These are phyloP conservation scores for Pleurotus platypus DNA, from an alignment of 768 basidiomycete species.

Conservation along the genomic window DNA sequence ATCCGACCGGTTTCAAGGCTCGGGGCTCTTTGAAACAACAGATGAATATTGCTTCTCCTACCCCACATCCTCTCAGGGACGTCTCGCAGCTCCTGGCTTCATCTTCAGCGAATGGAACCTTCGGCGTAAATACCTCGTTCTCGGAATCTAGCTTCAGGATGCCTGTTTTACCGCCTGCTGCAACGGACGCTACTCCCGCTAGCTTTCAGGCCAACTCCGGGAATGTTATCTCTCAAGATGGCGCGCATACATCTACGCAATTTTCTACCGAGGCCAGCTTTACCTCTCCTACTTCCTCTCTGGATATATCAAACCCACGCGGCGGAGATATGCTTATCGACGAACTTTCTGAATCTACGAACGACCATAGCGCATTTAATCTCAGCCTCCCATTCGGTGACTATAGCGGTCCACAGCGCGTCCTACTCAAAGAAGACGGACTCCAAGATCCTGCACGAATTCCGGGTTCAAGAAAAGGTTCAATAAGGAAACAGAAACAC, in stretches of 20 bases:
- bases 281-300: neutral
- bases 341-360: neutral
- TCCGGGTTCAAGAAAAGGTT: neutral
- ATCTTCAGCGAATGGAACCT: neutral
- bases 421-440: neutral
- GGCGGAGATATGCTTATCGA: neutral
- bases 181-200: neutral
- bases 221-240: neutral
- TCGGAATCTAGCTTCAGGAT: neutral
- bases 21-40: neutral
- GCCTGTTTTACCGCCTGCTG: neutral
- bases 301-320: neutral
- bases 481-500: neutral
- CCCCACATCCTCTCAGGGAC: neutral
- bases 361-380: neutral
- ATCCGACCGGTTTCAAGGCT: neutral
- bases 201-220: neutral
- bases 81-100: neutral
- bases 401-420: neutral
- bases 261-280: neutral
- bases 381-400: neutral
- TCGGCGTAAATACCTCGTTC: neutral
- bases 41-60: neutral
- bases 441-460: neutral
- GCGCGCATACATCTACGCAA: conserved; percentile 3